Percentiles rank a stretch among this genome's conserved stretches.
Conservation (phyloP, 2,329 filamentous ascomycete species). For the Arthrobotrys sinensis region DNA sequence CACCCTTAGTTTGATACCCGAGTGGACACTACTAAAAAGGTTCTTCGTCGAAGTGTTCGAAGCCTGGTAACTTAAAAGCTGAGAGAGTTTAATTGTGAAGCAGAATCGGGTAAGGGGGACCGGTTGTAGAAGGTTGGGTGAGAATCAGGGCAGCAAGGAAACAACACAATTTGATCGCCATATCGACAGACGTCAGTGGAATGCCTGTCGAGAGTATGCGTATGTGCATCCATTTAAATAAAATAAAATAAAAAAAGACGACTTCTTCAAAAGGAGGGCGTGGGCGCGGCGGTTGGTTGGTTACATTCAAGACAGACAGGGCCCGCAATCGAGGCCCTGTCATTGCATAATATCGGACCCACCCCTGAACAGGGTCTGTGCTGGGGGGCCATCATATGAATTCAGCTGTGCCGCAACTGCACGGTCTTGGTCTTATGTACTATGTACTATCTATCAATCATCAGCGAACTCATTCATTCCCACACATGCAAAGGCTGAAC, state of each 20-base stretch:
- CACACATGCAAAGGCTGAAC: too few relatives aligned
- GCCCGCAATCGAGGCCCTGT: slow-evolving; percentile 3
- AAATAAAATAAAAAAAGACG: background rate
- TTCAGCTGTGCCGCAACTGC: slow-evolving; percentile 4
- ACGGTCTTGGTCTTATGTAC: too few relatives aligned
- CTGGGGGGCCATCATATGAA: background rate
- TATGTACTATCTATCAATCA: too few relatives aligned
- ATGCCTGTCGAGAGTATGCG: too few relatives aligned
- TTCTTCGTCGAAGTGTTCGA: too few relatives aligned
- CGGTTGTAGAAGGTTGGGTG: background rate
- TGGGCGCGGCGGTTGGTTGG: too few relatives aligned
- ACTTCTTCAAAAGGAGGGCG: too few relatives aligned
- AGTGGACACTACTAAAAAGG: background rate
- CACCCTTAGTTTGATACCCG: background rate
- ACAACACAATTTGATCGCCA: background rate
- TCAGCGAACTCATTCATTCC: too few relatives aligned
- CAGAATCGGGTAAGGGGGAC: too few relatives aligned
- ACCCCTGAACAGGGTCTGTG: slow-evolving; percentile 14
- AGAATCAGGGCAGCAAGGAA: background rate
- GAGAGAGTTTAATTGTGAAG: too few relatives aligned
- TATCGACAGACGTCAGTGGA: background rate
- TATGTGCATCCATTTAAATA: too few relatives aligned
- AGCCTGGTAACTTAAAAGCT: too few relatives aligned
- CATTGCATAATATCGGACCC: slow-evolving; percentile 20
- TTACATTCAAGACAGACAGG: background rate